Base-by-base conservation (phyloP, 176 grass and related monocot species). In the Oryza meridionalis region DNA sequence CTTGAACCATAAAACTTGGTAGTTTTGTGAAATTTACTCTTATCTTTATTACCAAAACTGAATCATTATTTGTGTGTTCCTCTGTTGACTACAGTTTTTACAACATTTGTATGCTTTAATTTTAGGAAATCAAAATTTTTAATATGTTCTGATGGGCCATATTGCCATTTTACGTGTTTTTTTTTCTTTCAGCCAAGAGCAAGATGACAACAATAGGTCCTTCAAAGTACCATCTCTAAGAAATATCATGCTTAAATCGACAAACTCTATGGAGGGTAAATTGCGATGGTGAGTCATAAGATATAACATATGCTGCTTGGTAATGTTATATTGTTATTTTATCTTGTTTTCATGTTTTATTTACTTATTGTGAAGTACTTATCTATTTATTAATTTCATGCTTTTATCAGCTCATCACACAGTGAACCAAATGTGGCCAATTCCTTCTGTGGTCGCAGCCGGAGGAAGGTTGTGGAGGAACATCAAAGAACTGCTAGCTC, bases 371-470 rank as follows among this genome's bases (percentile, higher is more conserved):
- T 87, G 76, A 77, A 63, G 58, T 59, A 71, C 74, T 85, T 45
- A 72, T 70, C 38, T 70, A 17, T 40, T 69, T 63, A 70, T 73
- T 49, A 13, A 61, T 81, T 72, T 75, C 50, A 47, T 88, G 35
- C 49, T 65, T 86, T 68, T 85, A 86, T 70, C 76, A 93, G 90
- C 88, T 81, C 73, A 88, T 98, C 91, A 65, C 91, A 95, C 65
- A 98, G 89, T 84, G 96, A 93, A 70, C 93, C 96, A 17, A 95
- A 95, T 79, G 88, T 98, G 74, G 87, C 89, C 46, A 98, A 98
- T 87, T 87, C 84, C 73, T 98, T 98, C 27, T 88, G 80, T 72
- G 86, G 91, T 75, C 91, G 81, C 22, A 91, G 83, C 43, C 43
- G 80, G 73, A 95, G 74, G 72, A 93, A 91, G 89, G 93, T 90